Percentiles rank a stretch among this genome's conserved stretches.
phyloP scores from a whole-genome alignment of 148 eudicot species.

The Chenopodium suecicum region DNA sequence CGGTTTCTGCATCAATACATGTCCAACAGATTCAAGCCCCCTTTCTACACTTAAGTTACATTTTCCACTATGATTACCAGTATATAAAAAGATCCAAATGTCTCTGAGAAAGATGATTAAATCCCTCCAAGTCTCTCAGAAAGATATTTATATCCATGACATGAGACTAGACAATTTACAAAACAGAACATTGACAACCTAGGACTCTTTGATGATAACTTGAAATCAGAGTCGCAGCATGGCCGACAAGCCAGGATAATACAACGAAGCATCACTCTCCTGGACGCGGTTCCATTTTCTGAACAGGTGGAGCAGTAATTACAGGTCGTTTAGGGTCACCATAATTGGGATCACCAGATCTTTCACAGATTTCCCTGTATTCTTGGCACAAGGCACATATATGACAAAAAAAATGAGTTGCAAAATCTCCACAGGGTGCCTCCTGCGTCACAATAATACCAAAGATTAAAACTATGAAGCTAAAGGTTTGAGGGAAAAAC shows the following conservation, averaged over 20 bases:
- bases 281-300: conserved; percentile 63
- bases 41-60: neutral
- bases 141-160: neutral
- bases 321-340: conserved; percentile 37
- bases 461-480: neutral
- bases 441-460: conserved; percentile 41
- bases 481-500: neutral
- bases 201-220: neutral
- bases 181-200: neutral
- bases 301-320: conserved; percentile 63
- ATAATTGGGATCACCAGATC: conserved; percentile 49
- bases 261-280: conserved; percentile 18
- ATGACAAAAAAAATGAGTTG: conserved; percentile 87
- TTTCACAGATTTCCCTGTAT: conserved; percentile 78
- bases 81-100: neutral
- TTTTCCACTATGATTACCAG: neutral
- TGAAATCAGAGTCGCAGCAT: neutral
- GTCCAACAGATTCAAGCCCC: neutral
- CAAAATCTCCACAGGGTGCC: conserved; percentile 89
- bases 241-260: neutral
- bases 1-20: too few species aligned
- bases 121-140: neutral
- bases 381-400: conserved; percentile 92
- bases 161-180: neutral
- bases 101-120: neutral